Evolutionary conservation across 2,329 filamentous ascomycete genomes (phyloP).

Genomic region (Paraconiothyrium brasiliense): DNA sequence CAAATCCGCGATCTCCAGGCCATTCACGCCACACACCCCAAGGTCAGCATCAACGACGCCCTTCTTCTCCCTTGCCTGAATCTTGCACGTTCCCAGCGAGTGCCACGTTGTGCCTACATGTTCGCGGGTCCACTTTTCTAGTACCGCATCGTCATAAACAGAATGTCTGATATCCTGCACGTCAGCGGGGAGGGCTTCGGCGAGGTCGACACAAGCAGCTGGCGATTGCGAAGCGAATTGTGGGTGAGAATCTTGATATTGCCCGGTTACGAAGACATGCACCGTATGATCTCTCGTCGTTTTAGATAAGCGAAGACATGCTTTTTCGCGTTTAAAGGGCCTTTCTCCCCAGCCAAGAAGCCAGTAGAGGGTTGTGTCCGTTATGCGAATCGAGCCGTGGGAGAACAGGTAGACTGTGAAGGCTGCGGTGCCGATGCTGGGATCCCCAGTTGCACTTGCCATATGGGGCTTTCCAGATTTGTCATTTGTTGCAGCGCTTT

Average conservation of each 20-base stretch:
- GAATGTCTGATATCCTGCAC: background rate
- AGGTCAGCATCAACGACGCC: conserved; percentile 34
- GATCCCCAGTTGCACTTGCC: background rate
- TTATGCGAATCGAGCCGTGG: background rate
- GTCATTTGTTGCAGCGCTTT: background rate
- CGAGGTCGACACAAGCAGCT: background rate
- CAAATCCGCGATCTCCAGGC: conserved; percentile 32
- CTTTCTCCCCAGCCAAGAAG: background rate
- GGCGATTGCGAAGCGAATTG: background rate
- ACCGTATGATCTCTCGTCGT: background rate
- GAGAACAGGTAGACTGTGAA: conserved; percentile 6
- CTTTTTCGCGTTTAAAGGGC: background rate
- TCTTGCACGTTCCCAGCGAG: conserved; percentile 42
- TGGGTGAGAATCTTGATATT: background rate
- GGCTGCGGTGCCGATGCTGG: background rate
- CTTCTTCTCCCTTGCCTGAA: conserved; percentile 29
- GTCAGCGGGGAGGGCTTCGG: background rate
- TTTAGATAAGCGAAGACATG: background rate
- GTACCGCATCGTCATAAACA: background rate
- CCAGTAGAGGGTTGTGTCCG: background rate
- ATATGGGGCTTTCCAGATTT: background rate
- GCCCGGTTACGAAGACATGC: background rate
- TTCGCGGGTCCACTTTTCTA: background rate
- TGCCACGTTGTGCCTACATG: conserved; percentile 50
- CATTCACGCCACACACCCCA: conserved; percentile 26